Base-by-base conservation (phyloP, 169 alveolate species). In the Besnoitia besnoiti region DNA sequence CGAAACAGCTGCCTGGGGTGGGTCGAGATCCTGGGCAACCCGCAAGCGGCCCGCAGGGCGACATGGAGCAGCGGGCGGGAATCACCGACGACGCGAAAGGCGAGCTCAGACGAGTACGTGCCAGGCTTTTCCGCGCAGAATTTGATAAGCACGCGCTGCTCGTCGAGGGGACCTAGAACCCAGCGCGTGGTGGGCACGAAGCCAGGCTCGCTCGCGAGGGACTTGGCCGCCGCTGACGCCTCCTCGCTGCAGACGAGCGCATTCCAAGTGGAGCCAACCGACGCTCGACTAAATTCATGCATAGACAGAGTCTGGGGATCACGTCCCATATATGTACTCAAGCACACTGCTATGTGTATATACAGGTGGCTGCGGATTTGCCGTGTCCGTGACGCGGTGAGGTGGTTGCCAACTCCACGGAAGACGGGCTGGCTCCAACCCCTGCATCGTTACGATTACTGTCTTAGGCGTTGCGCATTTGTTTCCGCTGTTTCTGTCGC, bases 61-160 rank as follows among this genome's bases (percentile, higher is more conserved):
- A 35, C 67, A 27, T 49, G 90, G 77, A 37, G 27, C 4, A 90
- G 79, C 27, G 85, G 19, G 14, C 80, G 85, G 12, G 90, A 37
- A 85, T 90, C 93, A 2, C 93, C 93, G 46, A 90, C 93, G 35
- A 90, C 90, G 46, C 59, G 19, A 73, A 90, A 90, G 50, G 55
- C 85, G 46, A 90, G 90, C 33, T 67, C 33, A 50, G 90, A 40
- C 0, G 61, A 90, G 51, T 51, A 39, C 82, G 49, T 85, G 16
- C 93, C 93, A 33, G 62, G 84, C 33, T 90, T 77, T 3, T 90
- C 93, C 30, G 39, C 84, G 62, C 51, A 90, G 85, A 77, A 90
- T 44, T 90, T 90, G 51, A 90, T 85, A 30, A 90, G 84, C 62
- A 90, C 27, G n/a, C 84, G 51, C 75, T 90, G 93, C 44, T 90